Evolutionary conservation across 495 filamentous ascomycete species (phyloP), one percentile per base, ranked within the genome.

Genomic region (Aspergillus sclerotiicarbonarius): DNA sequence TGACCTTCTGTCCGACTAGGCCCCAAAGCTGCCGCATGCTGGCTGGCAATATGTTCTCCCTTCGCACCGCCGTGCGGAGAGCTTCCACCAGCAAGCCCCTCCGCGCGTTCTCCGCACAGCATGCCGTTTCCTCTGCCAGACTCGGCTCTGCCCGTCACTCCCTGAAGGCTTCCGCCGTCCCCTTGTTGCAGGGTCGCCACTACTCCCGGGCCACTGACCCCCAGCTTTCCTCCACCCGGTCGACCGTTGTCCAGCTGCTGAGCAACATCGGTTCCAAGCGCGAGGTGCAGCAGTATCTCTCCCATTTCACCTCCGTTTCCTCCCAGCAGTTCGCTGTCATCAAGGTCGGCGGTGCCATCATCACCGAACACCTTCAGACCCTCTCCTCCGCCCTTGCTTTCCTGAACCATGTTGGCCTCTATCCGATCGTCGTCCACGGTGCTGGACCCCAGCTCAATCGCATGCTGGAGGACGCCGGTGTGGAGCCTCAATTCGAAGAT

Each of bases 261-360:
- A 96, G 91, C 78, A 96, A 95, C 70, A 94, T 98, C 65, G 92
- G 91, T 45, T 96, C 92, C 49, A 97, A 96, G 82, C 83, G 94
- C 52, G 94, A 98, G 76, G 92, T 96, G 39, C 90, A 98, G 79
- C 95, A 98, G 69, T 98, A 98, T 76, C 87, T 98, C 53, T 95
- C 93, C 50, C 92, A 97, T 69, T 98, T 98, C 81, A 94, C 88
- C 55, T 96, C 92, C 33, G 94, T 97, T 48, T 95, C 93, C 20
- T 96, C 90, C 5, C 93, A 97, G 80, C 91, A 96, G 67, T 98
- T 98, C 73, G 94, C 94, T 63, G 94, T 98, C 51, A 97, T 98
- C 73, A 98, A 98, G 80, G 95, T 98, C 52, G 94, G 94, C 20
- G 94, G 94, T 51, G 94, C 95, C 51, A 98, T 98, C 65, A 87